Evolutionary conservation across 345 rosid species (phyloP).

Genomic region (Syzygium grande): DNA sequence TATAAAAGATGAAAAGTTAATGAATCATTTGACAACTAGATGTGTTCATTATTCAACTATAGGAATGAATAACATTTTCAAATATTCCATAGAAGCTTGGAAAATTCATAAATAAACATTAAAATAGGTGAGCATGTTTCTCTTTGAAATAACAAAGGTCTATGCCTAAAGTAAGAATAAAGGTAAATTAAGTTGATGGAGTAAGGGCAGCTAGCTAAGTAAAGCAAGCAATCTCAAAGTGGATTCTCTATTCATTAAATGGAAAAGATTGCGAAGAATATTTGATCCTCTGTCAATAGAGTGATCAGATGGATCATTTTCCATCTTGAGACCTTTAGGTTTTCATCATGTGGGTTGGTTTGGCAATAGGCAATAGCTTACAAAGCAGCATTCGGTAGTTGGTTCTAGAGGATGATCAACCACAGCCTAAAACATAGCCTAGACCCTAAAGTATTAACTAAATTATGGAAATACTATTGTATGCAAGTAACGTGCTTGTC

Average conservation of each 20-base stretch:
- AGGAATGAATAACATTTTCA: neutral
- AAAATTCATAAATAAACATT: neutral
- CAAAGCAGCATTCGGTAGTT: neutral
- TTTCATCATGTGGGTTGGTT: neutral
- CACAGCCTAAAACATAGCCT: neutral
- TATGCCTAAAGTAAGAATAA: neutral
- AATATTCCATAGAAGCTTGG: neutral
- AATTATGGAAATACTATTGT: neutral
- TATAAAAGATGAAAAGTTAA: neutral
- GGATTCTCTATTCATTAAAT: neutral
- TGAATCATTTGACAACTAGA: neutral
- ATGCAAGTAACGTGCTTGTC: neutral
- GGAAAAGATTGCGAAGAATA: neutral
- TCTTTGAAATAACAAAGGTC: neutral
- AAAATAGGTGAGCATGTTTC: neutral
- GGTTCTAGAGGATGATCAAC: neutral
- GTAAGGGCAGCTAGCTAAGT: neutral
- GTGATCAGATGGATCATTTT: neutral
- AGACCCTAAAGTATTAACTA: neutral
- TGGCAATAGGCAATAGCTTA: neutral
- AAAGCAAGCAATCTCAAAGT: neutral
- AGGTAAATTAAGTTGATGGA: neutral
- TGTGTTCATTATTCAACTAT: neutral
- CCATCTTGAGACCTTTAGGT: neutral
- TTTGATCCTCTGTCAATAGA: neutral